Conservation (phyloP, 78 protist genomes). For the Dictyostelium capitatum region DNA sequence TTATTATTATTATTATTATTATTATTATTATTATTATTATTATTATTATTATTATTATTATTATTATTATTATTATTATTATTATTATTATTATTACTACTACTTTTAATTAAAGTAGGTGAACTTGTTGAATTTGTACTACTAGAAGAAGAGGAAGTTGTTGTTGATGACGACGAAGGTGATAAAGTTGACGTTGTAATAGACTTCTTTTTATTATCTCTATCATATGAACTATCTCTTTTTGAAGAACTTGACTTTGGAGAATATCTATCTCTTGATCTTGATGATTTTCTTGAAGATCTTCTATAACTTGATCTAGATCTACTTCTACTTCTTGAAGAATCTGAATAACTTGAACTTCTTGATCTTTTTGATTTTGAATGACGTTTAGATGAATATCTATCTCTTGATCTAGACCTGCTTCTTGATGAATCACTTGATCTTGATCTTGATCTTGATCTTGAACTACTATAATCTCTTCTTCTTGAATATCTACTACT, state of each 20-base stretch:
- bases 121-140: neutral
- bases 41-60: too few species aligned
- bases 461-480: neutral
- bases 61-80: too few species aligned
- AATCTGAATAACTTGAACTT: slow-evolving; percentile 23
- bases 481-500: neutral
- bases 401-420: slow-evolving; percentile 24
- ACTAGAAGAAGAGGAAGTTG: neutral
- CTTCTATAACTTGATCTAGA: slow-evolving; percentile 5
- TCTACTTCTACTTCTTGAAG: slow-evolving; percentile 9
- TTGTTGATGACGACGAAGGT: neutral
- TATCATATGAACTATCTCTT: neutral
- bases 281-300: neutral
- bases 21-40: too few species aligned
- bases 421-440: neutral
- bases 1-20: too few species aligned
- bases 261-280: neutral
- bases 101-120: neutral
- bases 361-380: slow-evolving; percentile 25
- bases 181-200: neutral
- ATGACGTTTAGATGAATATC: neutral
- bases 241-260: neutral
- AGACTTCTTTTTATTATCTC: neutral
- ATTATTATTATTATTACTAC: neutral
- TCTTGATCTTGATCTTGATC: slow-evolving; percentile 23